Evolutionary conservation across 2,329 filamentous ascomycete genomes (phyloP).

Genomic region (Dothideomycetidae sp.): DNA sequence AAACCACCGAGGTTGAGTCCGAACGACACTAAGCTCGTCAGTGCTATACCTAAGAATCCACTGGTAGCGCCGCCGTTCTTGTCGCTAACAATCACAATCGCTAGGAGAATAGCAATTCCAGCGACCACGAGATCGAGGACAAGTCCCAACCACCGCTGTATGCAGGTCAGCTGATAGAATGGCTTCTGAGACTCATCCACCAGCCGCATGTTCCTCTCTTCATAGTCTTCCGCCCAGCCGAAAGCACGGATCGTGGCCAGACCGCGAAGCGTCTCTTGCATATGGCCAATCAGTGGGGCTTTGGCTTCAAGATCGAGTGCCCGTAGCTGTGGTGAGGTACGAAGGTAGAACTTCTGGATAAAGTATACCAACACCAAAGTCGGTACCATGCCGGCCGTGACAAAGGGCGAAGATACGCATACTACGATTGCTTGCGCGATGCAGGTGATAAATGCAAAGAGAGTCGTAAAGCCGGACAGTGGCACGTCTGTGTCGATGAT

Average conservation of each 20-base stretch:
- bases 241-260: constrained; percentile 39
- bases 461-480: constrained; percentile 1
- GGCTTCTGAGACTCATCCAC: constrained; percentile 31
- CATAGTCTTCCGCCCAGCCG: constrained; percentile 29
- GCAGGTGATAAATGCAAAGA: constrained; percentile 4
- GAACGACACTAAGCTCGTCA: constrained; percentile 40
- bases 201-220: constrained; percentile 24
- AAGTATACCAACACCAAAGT: constrained; percentile 25
- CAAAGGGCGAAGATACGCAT: constrained; percentile 26
- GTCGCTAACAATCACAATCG: constrained; percentile 20
- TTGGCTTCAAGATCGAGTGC: constrained; percentile 40
- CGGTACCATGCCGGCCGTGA: constrained; percentile 26
- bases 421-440: constrained; percentile 21
- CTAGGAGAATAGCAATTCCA: constrained; percentile 20
- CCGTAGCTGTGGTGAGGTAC: constrained; percentile 35
- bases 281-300: constrained; percentile 37
- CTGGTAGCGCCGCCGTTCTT: constrained; percentile 29
- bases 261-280: constrained; percentile 30
- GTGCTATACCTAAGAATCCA: constrained; percentile 37
- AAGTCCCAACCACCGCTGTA: constrained; percentile 33
- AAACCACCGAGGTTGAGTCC: constrained; percentile 36
- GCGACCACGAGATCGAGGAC: constrained; percentile 28
- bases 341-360: constrained; percentile 34
- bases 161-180: constrained; percentile 31
- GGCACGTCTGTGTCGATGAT: constrained; percentile 31